Percentiles rank a stretch among this genome's conserved stretches.
phyloP scores from a whole-genome alignment of 805 yeast species.

The Metschnikowia bowlesiae region DNA sequence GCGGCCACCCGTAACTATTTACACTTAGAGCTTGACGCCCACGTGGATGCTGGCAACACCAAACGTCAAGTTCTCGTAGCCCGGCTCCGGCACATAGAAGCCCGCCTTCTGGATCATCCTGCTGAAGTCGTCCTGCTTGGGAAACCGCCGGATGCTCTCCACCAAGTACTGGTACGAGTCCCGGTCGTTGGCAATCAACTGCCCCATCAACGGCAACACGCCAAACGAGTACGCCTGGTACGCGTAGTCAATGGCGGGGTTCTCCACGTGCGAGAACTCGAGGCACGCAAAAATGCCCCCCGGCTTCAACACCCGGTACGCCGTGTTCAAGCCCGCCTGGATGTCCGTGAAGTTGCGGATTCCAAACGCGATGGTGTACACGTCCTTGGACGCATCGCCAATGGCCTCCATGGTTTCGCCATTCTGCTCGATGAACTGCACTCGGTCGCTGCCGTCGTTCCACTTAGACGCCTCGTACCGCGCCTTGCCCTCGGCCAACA shows the following conservation, averaged over 20 bases:
- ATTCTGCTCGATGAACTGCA: constrained; percentile 81
- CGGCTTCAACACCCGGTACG: constrained; percentile 91
- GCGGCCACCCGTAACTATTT: not conserved
- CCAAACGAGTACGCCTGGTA: constrained; percentile 90
- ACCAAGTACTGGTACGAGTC: constrained; percentile 95
- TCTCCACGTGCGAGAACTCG: constrained; percentile 89
- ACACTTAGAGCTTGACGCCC: constrained; percentile 73
- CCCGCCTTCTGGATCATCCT: constrained; percentile 94
- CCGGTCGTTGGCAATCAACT: constrained; percentile 89
- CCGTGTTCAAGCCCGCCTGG: constrained; percentile 91
- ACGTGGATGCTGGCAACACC: constrained; percentile 96
- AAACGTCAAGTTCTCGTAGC: constrained; percentile 90
- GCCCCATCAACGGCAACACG: constrained; percentile 89
- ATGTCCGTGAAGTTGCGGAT: constrained; percentile 94
- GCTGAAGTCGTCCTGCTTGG: constrained; percentile 86
- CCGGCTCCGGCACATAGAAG: constrained; percentile 77
- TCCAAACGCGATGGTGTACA: constrained; percentile 95
- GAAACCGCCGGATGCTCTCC: constrained; percentile 89
- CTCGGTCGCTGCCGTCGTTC: constrained; percentile 58
- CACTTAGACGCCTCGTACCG: constrained; percentile 60
- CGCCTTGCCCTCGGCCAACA: constrained; percentile 87
- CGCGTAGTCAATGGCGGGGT: constrained; percentile 64
- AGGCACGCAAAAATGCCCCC: constrained; percentile 97
- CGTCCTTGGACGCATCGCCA: constrained; percentile 83
- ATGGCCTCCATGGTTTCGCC: constrained; percentile 86